These are phyloP conservation scores for Reutealis trisperma DNA, from an alignment of 345 rosid species.

Conservation along the genomic window DNA sequence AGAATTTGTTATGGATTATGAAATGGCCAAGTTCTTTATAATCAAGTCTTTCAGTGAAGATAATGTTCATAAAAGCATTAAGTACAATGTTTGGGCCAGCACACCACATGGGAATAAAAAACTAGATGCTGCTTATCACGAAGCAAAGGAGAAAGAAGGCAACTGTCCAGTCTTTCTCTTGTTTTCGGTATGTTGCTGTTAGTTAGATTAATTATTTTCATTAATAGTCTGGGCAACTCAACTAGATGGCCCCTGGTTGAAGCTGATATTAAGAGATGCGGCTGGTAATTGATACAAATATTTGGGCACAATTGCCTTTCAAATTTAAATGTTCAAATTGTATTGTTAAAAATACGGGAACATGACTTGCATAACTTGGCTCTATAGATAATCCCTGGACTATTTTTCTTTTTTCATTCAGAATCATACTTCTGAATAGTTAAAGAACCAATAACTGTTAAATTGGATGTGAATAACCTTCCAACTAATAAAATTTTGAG, in stretches of 20 bases:
- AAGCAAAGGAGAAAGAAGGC: slow-evolving; percentile 51
- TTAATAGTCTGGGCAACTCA: neutral
- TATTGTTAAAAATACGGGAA: no score
- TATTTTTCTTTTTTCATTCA: no score
- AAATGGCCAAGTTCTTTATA: slow-evolving; percentile 63
- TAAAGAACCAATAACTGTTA: no score
- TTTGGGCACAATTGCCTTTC: no score
- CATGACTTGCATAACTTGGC: no score
- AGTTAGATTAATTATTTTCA: neutral
- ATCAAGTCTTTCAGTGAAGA: slow-evolving; percentile 84
- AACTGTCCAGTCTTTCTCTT: slow-evolving; percentile 61
- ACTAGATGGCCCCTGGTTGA: neutral
- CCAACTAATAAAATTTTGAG: no score
- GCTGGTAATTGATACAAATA: neutral
- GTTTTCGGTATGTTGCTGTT: slow-evolving; percentile 49
- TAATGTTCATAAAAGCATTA: slow-evolving; percentile 75
- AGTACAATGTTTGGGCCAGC: slow-evolving; percentile 75
- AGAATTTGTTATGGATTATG: slow-evolving; percentile 55
- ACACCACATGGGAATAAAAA: slow-evolving; percentile 78
- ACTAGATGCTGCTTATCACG: slow-evolving; percentile 61
- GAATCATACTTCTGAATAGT: no score
- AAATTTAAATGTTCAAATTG: no score
- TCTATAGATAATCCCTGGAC: no score
- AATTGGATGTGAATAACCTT: no score
- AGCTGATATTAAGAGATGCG: neutral